These are phyloP conservation scores for Chrysoporthe austroafricana DNA, from an alignment of 2,329 filamentous ascomycete species.

Conservation along the genomic window DNA sequence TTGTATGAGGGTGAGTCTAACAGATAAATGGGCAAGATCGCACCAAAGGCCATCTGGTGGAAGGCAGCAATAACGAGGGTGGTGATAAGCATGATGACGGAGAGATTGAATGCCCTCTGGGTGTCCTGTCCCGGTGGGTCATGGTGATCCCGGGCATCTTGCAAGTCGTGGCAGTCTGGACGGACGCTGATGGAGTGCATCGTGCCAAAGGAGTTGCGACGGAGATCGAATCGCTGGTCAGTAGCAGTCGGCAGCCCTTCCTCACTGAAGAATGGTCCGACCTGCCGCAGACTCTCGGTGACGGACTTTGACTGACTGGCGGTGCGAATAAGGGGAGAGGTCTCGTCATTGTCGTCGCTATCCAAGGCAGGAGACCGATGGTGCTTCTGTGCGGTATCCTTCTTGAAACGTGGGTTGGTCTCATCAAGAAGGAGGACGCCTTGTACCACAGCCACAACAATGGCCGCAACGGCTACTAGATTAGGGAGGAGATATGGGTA, in stretches of 20 bases:
- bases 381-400: conserved; percentile 16
- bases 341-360: conserved; percentile 36
- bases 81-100: conserved; percentile 47
- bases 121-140: conserved; percentile 27
- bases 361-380: conserved; percentile 32
- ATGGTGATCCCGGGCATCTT: conserved; percentile 17
- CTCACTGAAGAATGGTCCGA: conserved; percentile 39
- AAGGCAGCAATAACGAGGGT: conserved; percentile 47
- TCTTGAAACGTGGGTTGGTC: conserved; percentile 39
- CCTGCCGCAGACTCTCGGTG: conserved; percentile 31
- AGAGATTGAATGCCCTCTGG: conserved; percentile 43
- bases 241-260: conserved; percentile 40
- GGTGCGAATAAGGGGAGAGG: conserved; percentile 35
- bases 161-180: conserved; percentile 27
- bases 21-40: conserved; percentile 48
- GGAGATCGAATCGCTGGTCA: conserved; percentile 42
- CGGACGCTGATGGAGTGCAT: conserved; percentile 45
- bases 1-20: conserved; percentile 40
- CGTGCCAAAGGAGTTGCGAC: conserved; percentile 46
- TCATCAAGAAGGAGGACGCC: conserved; percentile 65
- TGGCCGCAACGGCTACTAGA: conserved; percentile 64
- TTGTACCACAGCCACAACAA: conserved; percentile 67
- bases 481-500: conserved; percentile 68
- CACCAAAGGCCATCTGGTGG: conserved; percentile 51
- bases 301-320: conserved; percentile 34